Conservation (phyloP, 2,329 filamentous ascomycete genomes). For the Penicillium occitanis region DNA sequence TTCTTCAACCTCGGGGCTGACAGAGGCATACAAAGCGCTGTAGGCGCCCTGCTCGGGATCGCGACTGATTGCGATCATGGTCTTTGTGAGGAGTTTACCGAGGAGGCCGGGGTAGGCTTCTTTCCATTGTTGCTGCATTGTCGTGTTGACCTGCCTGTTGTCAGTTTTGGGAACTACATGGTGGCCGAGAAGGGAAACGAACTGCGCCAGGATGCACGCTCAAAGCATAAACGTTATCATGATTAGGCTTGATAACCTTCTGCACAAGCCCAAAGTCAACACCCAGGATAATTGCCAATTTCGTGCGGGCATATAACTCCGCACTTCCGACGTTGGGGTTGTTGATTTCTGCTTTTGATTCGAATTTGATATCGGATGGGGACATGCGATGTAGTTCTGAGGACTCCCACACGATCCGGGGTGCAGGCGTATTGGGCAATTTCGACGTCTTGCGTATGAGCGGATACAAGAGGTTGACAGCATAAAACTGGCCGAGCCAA, state of each 20-base stretch:
- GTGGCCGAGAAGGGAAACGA: slow-evolving; percentile 18
- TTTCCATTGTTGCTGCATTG: slow-evolving; percentile 50
- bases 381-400: slow-evolving; percentile 46
- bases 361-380: slow-evolving; percentile 41
- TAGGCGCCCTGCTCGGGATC: slow-evolving; percentile 47
- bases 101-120: slow-evolving; percentile 47
- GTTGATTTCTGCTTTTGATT: slow-evolving; percentile 46
- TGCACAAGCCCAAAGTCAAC: slow-evolving; percentile 45
- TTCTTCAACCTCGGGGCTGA: slow-evolving; percentile 44
- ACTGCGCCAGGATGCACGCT: slow-evolving; percentile 46
- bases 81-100: slow-evolving; percentile 40
- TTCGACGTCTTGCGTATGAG: slow-evolving; percentile 44
- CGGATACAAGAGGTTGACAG: slow-evolving; percentile 45
- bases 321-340: slow-evolving; percentile 35
- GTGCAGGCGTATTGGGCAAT: slow-evolving; percentile 35
- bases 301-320: slow-evolving; percentile 44
- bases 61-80: slow-evolving; percentile 38
- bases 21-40: slow-evolving; percentile 46
- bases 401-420: slow-evolving; percentile 44
- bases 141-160: slow-evolving; percentile 43
- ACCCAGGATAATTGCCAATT: slow-evolving; percentile 47
- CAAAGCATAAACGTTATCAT: slow-evolving; percentile 44
- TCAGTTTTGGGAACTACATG: neutral
- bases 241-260: slow-evolving; percentile 45
- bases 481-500: slow-evolving; percentile 49